A percentile compares a stretch with the other conserved stretches of the same genome.
Evolutionary conservation across 176 grass and related monocot species (phyloP).

Genomic region (Panicum miliaceum): DNA sequence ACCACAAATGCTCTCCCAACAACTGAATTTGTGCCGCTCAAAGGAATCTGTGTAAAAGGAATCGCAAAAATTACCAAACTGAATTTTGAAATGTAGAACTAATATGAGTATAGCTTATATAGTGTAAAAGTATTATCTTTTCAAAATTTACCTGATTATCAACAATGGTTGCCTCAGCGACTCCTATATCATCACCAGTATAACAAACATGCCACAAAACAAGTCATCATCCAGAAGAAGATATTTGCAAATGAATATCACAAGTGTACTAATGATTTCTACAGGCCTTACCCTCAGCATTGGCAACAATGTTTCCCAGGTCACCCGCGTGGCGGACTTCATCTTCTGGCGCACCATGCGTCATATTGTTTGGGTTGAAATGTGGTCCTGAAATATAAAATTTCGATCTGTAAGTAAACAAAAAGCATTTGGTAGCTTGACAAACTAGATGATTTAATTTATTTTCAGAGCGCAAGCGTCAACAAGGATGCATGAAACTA

Average conservation of each 20-base stretch:
- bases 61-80: constrained; percentile 23
- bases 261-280: neutral
- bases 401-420: constrained; percentile 19
- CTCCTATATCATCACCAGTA: constrained; percentile 58
- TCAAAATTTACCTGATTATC: constrained; percentile 72
- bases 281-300: constrained; percentile 62
- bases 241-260: constrained; percentile 16
- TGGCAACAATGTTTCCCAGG: constrained; percentile 91
- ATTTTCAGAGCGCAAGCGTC: constrained; percentile 1
- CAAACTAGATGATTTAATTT: neutral
- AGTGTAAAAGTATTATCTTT: constrained; percentile 14
- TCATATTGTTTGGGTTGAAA: constrained; percentile 80
- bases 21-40: constrained; percentile 77
- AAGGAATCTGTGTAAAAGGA: constrained; percentile 70
- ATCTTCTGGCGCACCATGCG: constrained; percentile 82
- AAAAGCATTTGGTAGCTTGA: neutral
- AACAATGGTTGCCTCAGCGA: constrained; percentile 85
- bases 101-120: constrained; percentile 1
- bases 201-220: constrained; percentile 28
- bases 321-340: constrained; percentile 87
- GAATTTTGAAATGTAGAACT: constrained; percentile 8
- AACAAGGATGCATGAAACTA: neutral
- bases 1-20: constrained; percentile 98
- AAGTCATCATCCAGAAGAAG: constrained; percentile 21
- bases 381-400: constrained; percentile 65